phyloP scores from a whole-genome alignment of 768 basidiomycete species.

The Hydnomerulius pinastri region DNA sequence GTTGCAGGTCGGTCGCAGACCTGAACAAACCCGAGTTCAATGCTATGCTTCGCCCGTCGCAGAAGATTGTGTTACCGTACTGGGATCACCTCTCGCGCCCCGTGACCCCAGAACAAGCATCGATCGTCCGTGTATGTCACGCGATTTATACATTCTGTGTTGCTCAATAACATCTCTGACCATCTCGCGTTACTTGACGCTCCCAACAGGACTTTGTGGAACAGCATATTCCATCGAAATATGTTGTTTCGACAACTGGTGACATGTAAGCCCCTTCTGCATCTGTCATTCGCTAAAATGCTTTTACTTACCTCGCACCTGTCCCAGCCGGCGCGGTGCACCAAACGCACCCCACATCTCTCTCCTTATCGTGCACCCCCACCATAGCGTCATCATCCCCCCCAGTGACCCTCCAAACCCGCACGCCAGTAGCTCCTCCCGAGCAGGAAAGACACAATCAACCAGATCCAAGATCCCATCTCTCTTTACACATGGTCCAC shows the following conservation, averaged over 20 bases:
- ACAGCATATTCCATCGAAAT: slow-evolving; percentile 46
- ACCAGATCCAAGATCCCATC: too few relatives aligned
- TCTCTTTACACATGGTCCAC: slow-evolving; percentile 9
- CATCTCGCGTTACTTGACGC: too few relatives aligned
- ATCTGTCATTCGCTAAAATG: neutral
- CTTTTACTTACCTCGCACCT: slow-evolving; percentile 1
- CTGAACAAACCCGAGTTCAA: slow-evolving; percentile 40
- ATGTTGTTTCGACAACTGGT: slow-evolving; percentile 52
- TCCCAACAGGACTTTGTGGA: slow-evolving; percentile 49
- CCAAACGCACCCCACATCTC: slow-evolving; percentile 15
- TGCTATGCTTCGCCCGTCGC: slow-evolving; percentile 38
- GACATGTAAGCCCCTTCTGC: slow-evolving; percentile 56
- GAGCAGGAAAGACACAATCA: too few relatives aligned
- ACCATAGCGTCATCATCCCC: slow-evolving; percentile 6
- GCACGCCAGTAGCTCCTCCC: too few relatives aligned
- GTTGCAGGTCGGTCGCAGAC: slow-evolving; percentile 47
- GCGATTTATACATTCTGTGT: too few relatives aligned
- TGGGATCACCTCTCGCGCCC: slow-evolving; percentile 37
- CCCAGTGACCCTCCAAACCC: slow-evolving; percentile 18
- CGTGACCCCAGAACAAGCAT: slow-evolving; percentile 43
- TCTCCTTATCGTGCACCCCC: slow-evolving; percentile 19
- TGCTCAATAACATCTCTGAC: too few relatives aligned
- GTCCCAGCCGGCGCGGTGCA: slow-evolving; percentile 49
- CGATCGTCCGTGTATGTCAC: slow-evolving; percentile 46
- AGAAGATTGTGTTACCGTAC: slow-evolving; percentile 44